phyloP scores from a whole-genome alignment of 441 rosid genomes.

The Populus hybrid region DNA sequence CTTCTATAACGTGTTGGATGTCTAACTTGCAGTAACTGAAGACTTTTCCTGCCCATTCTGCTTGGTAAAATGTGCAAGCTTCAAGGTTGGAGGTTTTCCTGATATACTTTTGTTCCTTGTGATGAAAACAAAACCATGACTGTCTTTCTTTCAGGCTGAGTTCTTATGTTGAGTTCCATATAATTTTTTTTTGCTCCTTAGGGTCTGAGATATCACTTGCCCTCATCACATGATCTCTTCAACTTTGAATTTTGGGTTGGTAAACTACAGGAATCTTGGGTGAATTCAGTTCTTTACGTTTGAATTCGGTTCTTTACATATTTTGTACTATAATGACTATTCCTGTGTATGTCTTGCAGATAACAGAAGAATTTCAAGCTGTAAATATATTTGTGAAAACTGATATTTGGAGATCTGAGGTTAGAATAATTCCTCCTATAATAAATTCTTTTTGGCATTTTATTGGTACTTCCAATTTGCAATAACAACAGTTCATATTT shows the following conservation, averaged over 20 bases:
- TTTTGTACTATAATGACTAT: slow-evolving; percentile 18
- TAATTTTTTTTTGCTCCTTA: slow-evolving; percentile 28
- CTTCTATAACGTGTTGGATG: neutral
- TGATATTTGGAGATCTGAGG: slow-evolving; percentile 84
- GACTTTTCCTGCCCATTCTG: slow-evolving; percentile 97
- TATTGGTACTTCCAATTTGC: neutral
- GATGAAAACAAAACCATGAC: neutral
- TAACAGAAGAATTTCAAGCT: slow-evolving; percentile 89
- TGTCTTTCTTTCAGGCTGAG: neutral
- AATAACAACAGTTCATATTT: neutral
- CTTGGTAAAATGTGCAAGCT: too few relatives aligned
- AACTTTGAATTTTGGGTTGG: slow-evolving; percentile 99
- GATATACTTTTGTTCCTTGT: slow-evolving; percentile 7
- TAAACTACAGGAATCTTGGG: slow-evolving; percentile 57
- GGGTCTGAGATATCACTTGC: slow-evolving; percentile 91
- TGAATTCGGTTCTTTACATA: slow-evolving; percentile 13
- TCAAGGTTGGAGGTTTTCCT: slow-evolving; percentile 56
- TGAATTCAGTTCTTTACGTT: neutral
- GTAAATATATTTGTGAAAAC: slow-evolving; percentile 86
- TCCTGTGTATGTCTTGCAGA: slow-evolving; percentile 42
- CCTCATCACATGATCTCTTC: slow-evolving; percentile 91
- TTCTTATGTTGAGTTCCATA: neutral
- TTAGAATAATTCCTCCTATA: slow-evolving; percentile 32
- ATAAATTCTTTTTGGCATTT: slow-evolving; percentile 7
- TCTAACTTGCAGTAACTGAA: slow-evolving; percentile 87